These are phyloP conservation scores for Balakata baccata DNA, from an alignment of 345 rosid species.

Conservation along the genomic window DNA sequence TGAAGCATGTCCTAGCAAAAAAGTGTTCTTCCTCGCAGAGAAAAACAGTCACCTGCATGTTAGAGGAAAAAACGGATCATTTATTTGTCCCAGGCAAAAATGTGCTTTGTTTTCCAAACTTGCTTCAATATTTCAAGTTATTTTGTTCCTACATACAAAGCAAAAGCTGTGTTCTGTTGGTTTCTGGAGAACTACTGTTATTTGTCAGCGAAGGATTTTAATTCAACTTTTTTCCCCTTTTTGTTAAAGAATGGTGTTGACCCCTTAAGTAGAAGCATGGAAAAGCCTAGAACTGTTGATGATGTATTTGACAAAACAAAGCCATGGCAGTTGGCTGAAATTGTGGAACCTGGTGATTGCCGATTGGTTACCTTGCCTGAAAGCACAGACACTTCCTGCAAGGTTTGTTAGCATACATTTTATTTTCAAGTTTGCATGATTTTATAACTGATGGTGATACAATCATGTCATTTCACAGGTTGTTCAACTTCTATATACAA, in stretches of 20 bases:
- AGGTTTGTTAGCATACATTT: slow-evolving; percentile 46
- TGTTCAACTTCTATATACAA: slow-evolving; percentile 80
- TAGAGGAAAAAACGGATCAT: background rate
- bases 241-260: slow-evolving; percentile 76
- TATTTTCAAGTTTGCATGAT: background rate
- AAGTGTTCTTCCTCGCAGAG: too few species aligned
- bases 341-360: slow-evolving; percentile 63
- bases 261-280: slow-evolving; percentile 65
- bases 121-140: background rate
- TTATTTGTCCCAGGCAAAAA: background rate
- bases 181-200: slow-evolving; percentile 1
- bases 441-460: slow-evolving; percentile 3
- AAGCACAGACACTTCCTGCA: slow-evolving; percentile 66
- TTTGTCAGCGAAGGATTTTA: slow-evolving; percentile 5
- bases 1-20: background rate
- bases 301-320: slow-evolving; percentile 68
- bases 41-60: background rate
- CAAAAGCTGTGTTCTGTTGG: background rate
- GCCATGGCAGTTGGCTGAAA: slow-evolving; percentile 78
- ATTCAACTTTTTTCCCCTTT: slow-evolving; percentile 8
- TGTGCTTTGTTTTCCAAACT: too few species aligned
- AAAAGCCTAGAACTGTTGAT: slow-evolving; percentile 68
- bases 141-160: background rate
- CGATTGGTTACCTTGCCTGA: slow-evolving; percentile 71
- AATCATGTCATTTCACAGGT: slow-evolving; percentile 43